Evolutionary conservation across 169 alveolate species (phyloP).

Genomic region (Cryptosporidium bovis): DNA sequence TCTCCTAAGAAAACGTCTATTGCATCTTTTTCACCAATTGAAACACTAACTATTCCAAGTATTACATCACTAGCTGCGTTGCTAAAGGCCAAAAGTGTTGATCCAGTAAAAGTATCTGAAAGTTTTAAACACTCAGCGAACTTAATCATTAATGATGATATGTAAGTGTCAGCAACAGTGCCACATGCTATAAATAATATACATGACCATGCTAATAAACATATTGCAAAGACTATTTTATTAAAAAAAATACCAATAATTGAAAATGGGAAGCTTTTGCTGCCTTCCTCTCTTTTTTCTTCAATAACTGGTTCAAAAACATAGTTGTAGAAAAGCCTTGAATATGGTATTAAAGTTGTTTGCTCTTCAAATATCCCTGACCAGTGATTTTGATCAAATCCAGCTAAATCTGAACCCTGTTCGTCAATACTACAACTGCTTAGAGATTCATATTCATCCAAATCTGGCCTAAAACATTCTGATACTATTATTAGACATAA

Average conservation of each 20-base stretch:
- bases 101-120: conserved; percentile 71
- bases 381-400: conserved; percentile 44
- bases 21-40: conserved; percentile 63
- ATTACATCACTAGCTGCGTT: conserved; percentile 74
- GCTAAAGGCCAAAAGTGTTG: conserved; percentile 70
- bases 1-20: conserved; percentile 67
- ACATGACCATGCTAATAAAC: conserved; percentile 49
- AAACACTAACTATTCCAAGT: conserved; percentile 62
- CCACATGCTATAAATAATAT: conserved; percentile 71
- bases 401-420: conserved; percentile 23
- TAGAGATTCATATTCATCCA: conserved; percentile 38
- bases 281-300: background rate
- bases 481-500: background rate
- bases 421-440: conserved; percentile 61
- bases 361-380: conserved; percentile 15
- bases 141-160: conserved; percentile 58
- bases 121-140: conserved; percentile 51
- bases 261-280: background rate
- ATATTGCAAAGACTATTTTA: conserved; percentile 33
- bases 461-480: background rate
- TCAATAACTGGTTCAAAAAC: conserved; percentile 40
- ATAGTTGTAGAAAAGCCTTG: conserved; percentile 25
- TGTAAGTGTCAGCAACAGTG: conserved; percentile 68
- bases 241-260: conserved; percentile 30
- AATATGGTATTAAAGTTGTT: conserved; percentile 50